Evolutionary conservation across 2,329 filamentous ascomycete genomes (phyloP).

Genomic region (Trichoderma aggressivum): DNA sequence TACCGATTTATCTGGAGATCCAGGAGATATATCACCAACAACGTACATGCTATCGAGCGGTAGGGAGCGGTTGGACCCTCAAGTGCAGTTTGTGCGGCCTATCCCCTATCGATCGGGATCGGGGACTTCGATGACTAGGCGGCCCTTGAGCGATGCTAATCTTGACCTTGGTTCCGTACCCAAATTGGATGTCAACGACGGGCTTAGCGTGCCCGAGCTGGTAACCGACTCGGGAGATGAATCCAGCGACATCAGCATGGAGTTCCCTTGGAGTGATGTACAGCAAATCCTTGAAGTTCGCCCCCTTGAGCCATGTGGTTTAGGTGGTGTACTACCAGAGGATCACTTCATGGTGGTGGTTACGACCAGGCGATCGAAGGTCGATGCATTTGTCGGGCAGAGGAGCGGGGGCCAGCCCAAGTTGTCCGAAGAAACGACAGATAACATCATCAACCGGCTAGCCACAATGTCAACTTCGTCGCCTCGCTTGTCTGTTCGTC

Average conservation of each 20-base stretch:
- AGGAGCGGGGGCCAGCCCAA: not conserved
- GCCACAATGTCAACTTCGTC: slow-evolving; percentile 42
- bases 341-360: slow-evolving; percentile 61
- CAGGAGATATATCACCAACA: slow-evolving; percentile 45
- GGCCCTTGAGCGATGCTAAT: slow-evolving; percentile 46
- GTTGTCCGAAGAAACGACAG: slow-evolving; percentile 33
- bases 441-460: slow-evolving; percentile 42
- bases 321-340: slow-evolving; percentile 59
- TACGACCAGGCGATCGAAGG: slow-evolving; percentile 44
- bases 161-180: slow-evolving; percentile 21
- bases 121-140: slow-evolving; percentile 47
- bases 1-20: slow-evolving; percentile 72
- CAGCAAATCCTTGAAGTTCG: slow-evolving; percentile 38
- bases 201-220: slow-evolving; percentile 26
- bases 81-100: slow-evolving; percentile 25
- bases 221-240: slow-evolving; percentile 36
- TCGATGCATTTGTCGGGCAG: slow-evolving; percentile 20
- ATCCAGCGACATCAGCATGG: slow-evolving; percentile 40
- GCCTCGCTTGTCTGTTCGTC: slow-evolving; percentile 23
- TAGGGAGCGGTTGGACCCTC: slow-evolving; percentile 30
- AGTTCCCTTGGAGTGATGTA: slow-evolving; percentile 46
- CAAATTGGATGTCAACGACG: slow-evolving; percentile 31
- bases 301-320: slow-evolving; percentile 54
- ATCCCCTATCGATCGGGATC: slow-evolving; percentile 43
- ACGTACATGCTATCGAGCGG: slow-evolving; percentile 49